These are phyloP conservation scores for Talaromyces atroroseus DNA, from an alignment of 2,329 filamentous ascomycete genomes.

Conservation along the genomic window DNA sequence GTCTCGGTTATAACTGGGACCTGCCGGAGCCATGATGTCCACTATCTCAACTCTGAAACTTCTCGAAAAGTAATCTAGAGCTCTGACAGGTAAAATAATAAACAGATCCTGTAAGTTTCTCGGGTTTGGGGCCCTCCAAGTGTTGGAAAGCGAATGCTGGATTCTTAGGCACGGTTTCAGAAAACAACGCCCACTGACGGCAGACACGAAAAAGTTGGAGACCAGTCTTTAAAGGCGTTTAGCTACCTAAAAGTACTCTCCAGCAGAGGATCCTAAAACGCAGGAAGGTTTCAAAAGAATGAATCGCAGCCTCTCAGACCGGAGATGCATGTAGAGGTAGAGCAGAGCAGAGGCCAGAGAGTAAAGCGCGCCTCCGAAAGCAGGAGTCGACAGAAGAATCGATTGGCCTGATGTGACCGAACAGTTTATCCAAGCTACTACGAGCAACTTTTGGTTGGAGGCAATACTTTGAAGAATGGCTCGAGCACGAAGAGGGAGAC, in stretches of 20 bases:
- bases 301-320: not conserved
- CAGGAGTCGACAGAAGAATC: not conserved
- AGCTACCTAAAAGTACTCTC: not conserved
- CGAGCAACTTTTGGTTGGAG: not conserved
- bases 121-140: not conserved
- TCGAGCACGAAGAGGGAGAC: not conserved
- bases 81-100: not conserved
- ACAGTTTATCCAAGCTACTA: not conserved
- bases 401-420: not conserved
- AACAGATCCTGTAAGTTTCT: not conserved
- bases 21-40: constrained; percentile 55
- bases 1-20: constrained; percentile 61
- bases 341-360: not conserved
- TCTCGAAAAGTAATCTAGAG: not conserved
- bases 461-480: not conserved
- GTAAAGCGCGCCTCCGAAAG: not conserved
- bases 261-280: not conserved
- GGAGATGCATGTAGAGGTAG: not conserved
- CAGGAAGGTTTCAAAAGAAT: not conserved
- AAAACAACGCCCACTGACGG: not conserved
- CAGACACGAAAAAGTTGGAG: not conserved
- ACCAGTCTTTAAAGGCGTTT: not conserved
- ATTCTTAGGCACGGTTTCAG: not conserved
- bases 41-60: not conserved
- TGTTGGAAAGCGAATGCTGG: not conserved